Percentiles rank a stretch among this genome's conserved stretches.
Evolutionary conservation across 2,329 filamentous ascomycete species (phyloP).

Genomic region (Madurella mycetomatis): DNA sequence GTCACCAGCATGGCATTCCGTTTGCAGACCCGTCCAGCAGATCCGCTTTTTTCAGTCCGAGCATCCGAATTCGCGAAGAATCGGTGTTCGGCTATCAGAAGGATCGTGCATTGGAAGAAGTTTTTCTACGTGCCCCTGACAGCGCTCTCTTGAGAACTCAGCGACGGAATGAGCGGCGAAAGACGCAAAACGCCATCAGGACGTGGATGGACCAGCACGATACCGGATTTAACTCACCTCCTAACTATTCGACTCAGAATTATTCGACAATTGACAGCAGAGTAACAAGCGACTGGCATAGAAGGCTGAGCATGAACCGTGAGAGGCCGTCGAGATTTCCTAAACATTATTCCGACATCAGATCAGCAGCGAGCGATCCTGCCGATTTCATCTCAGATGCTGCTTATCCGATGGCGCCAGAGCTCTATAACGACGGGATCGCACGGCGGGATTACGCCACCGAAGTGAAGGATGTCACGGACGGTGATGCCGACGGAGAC

Average conservation of each 20-base stretch:
- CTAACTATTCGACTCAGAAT: constrained; percentile 28
- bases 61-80: constrained; percentile 69
- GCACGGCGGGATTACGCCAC: constrained; percentile 39
- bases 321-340: constrained; percentile 43
- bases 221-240: constrained; percentile 42
- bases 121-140: constrained; percentile 73
- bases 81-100: constrained; percentile 87
- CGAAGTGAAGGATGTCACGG: constrained; percentile 60
- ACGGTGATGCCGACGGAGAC: constrained; percentile 82
- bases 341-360: constrained; percentile 50
- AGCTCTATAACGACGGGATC: constrained; percentile 27
- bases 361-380: constrained; percentile 60
- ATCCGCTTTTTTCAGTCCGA: constrained; percentile 68
- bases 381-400: constrained; percentile 54
- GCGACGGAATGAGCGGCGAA: constrained; percentile 59
- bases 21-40: constrained; percentile 53
- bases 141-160: constrained; percentile 56
- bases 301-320: constrained; percentile 50
- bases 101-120: constrained; percentile 83
- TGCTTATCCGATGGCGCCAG: constrained; percentile 28
- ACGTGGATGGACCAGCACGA: constrained; percentile 82
- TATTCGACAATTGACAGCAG: constrained; percentile 48
- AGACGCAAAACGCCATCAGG: constrained; percentile 76
- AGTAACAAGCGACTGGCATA: constrained; percentile 43
- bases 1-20: constrained; percentile 48